phyloP scores from a whole-genome alignment of 129 eudicot species.

The Centrapalus pauciflorus region DNA sequence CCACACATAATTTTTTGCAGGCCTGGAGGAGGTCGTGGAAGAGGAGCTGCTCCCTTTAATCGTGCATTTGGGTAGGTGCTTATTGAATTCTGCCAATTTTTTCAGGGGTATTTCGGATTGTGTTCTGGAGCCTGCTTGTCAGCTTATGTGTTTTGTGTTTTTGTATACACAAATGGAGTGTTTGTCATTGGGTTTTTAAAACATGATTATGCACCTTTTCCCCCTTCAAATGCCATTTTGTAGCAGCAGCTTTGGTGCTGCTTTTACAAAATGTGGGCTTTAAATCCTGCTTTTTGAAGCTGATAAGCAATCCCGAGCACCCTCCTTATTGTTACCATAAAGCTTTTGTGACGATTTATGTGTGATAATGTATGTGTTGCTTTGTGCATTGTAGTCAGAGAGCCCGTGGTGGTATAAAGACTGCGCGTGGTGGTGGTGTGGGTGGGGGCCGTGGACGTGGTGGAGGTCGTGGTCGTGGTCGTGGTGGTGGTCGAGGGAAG shows the following conservation, averaged over 20 bases:
- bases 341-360: background rate
- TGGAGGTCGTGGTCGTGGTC: constrained; percentile 35
- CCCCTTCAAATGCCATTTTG: no score
- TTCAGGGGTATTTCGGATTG: no score
- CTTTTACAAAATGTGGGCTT: no score
- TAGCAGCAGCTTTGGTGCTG: no score
- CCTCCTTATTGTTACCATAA: no score
- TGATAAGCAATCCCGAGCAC: no score
- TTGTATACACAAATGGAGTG: no score
- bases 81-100: background rate
- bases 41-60: constrained; percentile 39
- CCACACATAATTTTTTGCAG: constrained; percentile 36
- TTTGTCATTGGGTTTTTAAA: no score
- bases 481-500: constrained; percentile 47
- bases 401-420: constrained; percentile 42
- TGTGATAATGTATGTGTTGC: background rate
- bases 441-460: constrained; percentile 43
- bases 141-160: background rate
- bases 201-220: no score
- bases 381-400: constrained; percentile 38
- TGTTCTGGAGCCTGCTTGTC: background rate
- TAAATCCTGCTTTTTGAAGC: no score
- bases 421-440: constrained; percentile 32
- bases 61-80: constrained; percentile 48
- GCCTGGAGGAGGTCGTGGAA: constrained; percentile 50